Percentiles rank a stretch among this genome's conserved stretches.
Conservation (phyloP, 805 yeast species). For the Vanderwaltozyma verrucispora region DNA sequence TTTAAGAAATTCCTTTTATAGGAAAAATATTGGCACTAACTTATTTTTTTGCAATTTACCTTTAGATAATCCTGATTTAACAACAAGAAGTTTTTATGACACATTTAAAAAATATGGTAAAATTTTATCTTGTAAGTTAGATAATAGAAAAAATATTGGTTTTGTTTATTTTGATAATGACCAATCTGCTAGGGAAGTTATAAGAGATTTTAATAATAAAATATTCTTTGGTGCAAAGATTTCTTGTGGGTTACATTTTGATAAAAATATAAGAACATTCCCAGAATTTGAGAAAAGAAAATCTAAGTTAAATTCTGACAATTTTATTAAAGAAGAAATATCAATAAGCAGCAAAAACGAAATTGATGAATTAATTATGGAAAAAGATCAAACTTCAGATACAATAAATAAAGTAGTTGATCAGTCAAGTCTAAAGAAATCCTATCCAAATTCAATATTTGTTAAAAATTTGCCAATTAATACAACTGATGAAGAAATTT, state of each 20-base stretch:
- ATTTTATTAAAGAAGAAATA: conserved; percentile 19
- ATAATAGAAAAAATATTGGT: conserved; percentile 32
- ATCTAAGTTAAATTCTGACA: conserved; percentile 16
- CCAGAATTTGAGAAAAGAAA: conserved; percentile 27
- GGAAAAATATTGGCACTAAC: conserved; percentile 42
- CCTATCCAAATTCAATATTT: conserved; percentile 27
- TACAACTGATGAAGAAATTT: conserved; percentile 22
- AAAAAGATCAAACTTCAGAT: conserved; percentile 2
- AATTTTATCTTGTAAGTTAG: conserved; percentile 34
- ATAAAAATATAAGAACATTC: conserved; percentile 24
- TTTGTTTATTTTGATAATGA: conserved; percentile 33
- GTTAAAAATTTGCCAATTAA: conserved; percentile 28
- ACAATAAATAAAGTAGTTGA: conserved; percentile 3
- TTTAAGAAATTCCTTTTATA: conserved; percentile 33
- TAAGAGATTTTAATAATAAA: conserved; percentile 26
- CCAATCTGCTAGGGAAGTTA: conserved; percentile 29
- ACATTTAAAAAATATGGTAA: conserved; percentile 40
- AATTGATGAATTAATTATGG: conserved; percentile 7
- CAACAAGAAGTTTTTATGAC: conserved; percentile 41
- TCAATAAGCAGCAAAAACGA: conserved; percentile 2
- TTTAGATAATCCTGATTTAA: conserved; percentile 23
- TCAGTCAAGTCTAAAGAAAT: conserved; percentile 3
- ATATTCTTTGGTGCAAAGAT: conserved; percentile 26
- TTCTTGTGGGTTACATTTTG: conserved; percentile 34
- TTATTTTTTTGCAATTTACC: conserved; percentile 42